phyloP scores from a whole-genome alignment of 2,329 filamentous ascomycete species.

The Neonectria faginata region DNA sequence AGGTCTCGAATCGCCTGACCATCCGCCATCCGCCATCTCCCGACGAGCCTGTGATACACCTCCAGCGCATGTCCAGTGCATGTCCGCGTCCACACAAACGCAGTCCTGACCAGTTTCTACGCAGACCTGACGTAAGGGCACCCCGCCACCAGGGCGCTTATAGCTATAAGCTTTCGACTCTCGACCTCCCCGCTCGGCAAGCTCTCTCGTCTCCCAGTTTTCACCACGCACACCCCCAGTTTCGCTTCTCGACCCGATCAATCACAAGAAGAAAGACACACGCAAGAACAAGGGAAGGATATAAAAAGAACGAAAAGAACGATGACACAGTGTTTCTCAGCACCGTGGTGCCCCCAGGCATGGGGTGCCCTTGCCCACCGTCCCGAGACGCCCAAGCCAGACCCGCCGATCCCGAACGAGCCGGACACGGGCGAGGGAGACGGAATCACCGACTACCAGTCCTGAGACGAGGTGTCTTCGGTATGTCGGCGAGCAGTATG shows the following conservation, averaged over 20 bases:
- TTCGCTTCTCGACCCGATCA: background rate
- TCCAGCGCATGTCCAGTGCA: constrained; percentile 6
- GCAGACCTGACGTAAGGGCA: constrained; percentile 27
- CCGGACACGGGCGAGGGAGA: constrained; percentile 49
- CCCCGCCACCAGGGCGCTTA: constrained; percentile 21
- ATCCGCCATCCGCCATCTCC: constrained; percentile 11
- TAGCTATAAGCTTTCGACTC: constrained; percentile 29
- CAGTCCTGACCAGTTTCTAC: background rate
- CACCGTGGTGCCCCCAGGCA: constrained; percentile 9
- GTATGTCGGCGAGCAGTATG: constrained; percentile 21
- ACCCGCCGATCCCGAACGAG: constrained; percentile 47
- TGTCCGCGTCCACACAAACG: constrained; percentile 3
- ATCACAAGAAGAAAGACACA: background rate
- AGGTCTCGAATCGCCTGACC: constrained; percentile 37
- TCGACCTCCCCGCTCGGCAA: constrained; percentile 9
- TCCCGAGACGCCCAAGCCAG: constrained; percentile 49
- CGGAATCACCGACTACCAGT: constrained; percentile 46
- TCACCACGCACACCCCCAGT: constrained; percentile 2
- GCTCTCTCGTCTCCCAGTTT: background rate
- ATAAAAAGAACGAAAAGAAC: background rate
- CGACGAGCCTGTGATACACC: constrained; percentile 18
- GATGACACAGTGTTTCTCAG: constrained; percentile 25
- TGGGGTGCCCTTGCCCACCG: constrained; percentile 36
- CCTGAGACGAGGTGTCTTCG: constrained; percentile 20
- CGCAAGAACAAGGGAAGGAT: background rate